These are phyloP conservation scores for Glycine soja DNA, from an alignment of 306 rosid genomes.

Conservation along the genomic window DNA sequence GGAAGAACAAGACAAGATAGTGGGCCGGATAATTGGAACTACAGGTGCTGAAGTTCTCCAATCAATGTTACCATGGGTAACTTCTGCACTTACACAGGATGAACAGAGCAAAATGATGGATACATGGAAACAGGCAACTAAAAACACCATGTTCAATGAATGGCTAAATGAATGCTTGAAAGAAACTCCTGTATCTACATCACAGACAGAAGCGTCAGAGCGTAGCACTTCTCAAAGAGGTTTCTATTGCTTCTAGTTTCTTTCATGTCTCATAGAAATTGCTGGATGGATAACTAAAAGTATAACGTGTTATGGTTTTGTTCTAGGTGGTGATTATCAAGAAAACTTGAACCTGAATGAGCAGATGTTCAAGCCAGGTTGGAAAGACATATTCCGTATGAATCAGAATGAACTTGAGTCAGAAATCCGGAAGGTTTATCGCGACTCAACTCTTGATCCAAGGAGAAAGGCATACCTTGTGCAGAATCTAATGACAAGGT, in stretches of 20 bases:
- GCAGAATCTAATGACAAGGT: slow-evolving; percentile 99
- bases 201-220: slow-evolving; percentile 63
- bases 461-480: slow-evolving; percentile 97
- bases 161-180: slow-evolving; percentile 98
- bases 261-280: slow-evolving; percentile 40
- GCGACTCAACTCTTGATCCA: slow-evolving; percentile 94
- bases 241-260: slow-evolving; percentile 44
- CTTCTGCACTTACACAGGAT: slow-evolving; percentile 96
- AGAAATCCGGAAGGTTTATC: slow-evolving; percentile 96
- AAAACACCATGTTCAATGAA: slow-evolving; percentile 99
- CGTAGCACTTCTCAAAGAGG: slow-evolving; percentile 69
- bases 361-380: slow-evolving; percentile 99
- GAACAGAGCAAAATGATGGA: slow-evolving; percentile 98
- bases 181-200: slow-evolving; percentile 73
- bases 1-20: slow-evolving; percentile 98
- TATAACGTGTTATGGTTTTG: slow-evolving; percentile 44
- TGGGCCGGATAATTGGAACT: slow-evolving; percentile 96
- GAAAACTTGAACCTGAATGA: slow-evolving; percentile 88
- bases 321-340: slow-evolving; percentile 70
- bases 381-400: slow-evolving; percentile 99
- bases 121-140: slow-evolving; percentile 98
- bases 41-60: slow-evolving; percentile 99
- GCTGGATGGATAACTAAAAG: slow-evolving; percentile 25
- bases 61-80: slow-evolving; percentile 99
- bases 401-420: slow-evolving; percentile 97